Conservation (phyloP, 257 asterid species). For the Coffea canephora region DNA sequence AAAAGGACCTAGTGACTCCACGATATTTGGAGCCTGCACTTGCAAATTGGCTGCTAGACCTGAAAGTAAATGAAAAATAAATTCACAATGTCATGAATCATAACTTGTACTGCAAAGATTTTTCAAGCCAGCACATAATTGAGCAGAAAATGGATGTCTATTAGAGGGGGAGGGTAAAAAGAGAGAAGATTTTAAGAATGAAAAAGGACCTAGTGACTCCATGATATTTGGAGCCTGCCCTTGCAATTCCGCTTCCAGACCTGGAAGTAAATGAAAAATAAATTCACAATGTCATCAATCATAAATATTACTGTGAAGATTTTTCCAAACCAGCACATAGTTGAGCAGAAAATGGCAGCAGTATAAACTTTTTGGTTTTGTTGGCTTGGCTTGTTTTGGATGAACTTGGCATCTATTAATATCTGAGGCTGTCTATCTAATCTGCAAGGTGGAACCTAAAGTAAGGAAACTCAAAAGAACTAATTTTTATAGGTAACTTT, state of each 20-base stretch:
- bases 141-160: too few relatives aligned
- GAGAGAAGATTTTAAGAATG: too few relatives aligned
- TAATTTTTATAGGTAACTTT: not conserved
- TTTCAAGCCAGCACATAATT: not conserved
- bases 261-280: not conserved
- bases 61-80: too few relatives aligned
- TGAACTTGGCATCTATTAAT: not conserved
- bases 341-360: not conserved
- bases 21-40: not conserved
- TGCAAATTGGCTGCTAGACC: not conserved
- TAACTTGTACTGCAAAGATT: too few relatives aligned
- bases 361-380: not conserved
- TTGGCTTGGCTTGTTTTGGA: not conserved
- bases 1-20: not conserved
- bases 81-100: too few relatives aligned
- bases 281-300: too few relatives aligned
- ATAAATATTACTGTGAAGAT: too few relatives aligned
- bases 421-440: too few relatives aligned
- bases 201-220: not conserved
- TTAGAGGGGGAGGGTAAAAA: too few relatives aligned
- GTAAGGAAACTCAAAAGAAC: too few relatives aligned
- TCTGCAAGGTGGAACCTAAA: too few relatives aligned
- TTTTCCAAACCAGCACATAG: too few relatives aligned
- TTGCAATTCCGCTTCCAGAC: not conserved
- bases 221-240: not conserved